These are phyloP conservation scores for Trichosphaerium sp. DNA, from an alignment of 78 protist species.

Conservation along the genomic window DNA sequence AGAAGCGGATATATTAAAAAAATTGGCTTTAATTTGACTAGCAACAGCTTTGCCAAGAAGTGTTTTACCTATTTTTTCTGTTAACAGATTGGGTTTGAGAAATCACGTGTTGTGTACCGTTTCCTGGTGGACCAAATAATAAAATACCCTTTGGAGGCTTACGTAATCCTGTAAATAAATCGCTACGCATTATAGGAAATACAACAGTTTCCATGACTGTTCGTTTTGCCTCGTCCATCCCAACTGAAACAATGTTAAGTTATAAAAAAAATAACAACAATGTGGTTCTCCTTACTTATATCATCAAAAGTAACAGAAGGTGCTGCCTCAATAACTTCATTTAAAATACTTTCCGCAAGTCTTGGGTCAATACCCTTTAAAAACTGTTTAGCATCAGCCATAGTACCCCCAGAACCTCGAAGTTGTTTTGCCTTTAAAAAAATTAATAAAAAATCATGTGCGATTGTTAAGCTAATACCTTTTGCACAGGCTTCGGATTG, in stretches of 20 bases:
- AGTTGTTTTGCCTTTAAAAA: too few species aligned
- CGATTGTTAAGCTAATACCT: too few species aligned
- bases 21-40: slow-evolving; percentile 82
- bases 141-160: slow-evolving; percentile 50
- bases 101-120: slow-evolving; percentile 1
- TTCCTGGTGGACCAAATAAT: slow-evolving; percentile 76
- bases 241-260: neutral
- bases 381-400: neutral
- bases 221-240: slow-evolving; percentile 36
- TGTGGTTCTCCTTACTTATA: slow-evolving; percentile 32
- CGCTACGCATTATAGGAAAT: slow-evolving; percentile 44
- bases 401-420: too few species aligned
- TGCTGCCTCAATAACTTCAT: slow-evolving; percentile 30
- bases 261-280: neutral
- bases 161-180: slow-evolving; percentile 47
- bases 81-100: neutral
- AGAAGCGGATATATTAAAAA: slow-evolving; percentile 84
- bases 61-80: slow-evolving; percentile 53
- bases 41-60: slow-evolving; percentile 90
- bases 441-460: too few species aligned
- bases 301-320: slow-evolving; percentile 35
- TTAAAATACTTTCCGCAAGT: slow-evolving; percentile 17
- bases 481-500: too few species aligned
- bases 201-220: slow-evolving; percentile 48
- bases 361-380: neutral